phyloP scores from a whole-genome alignment of 768 basidiomycete species.

The Pulveroboletus ravenelii region DNA sequence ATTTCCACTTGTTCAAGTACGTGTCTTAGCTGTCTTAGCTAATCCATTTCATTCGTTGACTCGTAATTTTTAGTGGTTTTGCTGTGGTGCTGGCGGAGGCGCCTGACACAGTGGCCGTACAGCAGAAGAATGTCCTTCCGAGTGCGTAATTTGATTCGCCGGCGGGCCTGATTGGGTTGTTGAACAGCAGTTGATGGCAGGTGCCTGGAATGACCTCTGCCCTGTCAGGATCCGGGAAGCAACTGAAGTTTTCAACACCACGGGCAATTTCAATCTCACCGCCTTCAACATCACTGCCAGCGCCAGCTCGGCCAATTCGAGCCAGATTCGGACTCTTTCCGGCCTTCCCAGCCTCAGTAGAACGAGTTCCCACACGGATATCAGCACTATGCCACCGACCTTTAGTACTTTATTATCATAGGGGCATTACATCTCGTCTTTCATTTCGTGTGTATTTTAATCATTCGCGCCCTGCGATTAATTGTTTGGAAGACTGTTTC shows the following conservation, averaged over 20 bases:
- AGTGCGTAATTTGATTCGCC: conserved; percentile 12
- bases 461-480: not conserved
- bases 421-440: not conserved
- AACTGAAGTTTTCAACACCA: conserved; percentile 13
- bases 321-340: not conserved
- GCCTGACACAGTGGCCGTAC: conserved; percentile 12
- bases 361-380: conserved; percentile 12
- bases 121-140: conserved; percentile 18
- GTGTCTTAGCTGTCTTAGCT: not conserved
- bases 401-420: conserved; percentile 6
- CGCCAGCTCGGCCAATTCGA: not conserved
- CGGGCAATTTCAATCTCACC: conserved; percentile 16
- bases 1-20: conserved; percentile 28
- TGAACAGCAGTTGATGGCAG: conserved; percentile 5
- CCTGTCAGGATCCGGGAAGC: conserved; percentile 16
- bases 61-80: conserved; percentile 21
- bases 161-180: not conserved
- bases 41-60: conserved; percentile 2
- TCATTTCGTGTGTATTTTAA: not conserved
- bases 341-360: not conserved
- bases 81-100: conserved; percentile 30
- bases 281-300: conserved; percentile 7
- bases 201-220: conserved; percentile 19
- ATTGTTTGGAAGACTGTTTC: not conserved
- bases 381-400: conserved; percentile 15